Evolutionary conservation across 2,329 filamentous ascomycete genomes (phyloP), one percentile per base, ranked within the genome.

Genomic region (Colletotrichum destructivum): DNA sequence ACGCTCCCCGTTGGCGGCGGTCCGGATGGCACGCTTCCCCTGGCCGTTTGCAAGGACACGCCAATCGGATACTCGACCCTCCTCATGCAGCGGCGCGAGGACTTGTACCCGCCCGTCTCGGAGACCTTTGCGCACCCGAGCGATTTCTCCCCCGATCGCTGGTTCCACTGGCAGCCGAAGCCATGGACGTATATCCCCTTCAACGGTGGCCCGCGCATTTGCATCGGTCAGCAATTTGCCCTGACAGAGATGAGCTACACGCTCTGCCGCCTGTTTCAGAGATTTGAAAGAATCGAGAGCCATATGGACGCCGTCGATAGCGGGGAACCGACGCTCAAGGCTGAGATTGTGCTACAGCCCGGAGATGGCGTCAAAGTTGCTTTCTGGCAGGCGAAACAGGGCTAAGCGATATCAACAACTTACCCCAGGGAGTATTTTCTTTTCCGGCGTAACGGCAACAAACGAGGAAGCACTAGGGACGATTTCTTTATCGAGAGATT

Each of bases 141-240:
- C 8, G 77, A 84, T 44, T 94, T 90, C 81, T 85, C 84, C 71
- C 93, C 93, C 0, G 92, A 94, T 59, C 85, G 92, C 69, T 95
- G 92, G 92, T 82, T 81, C 61, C 73, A 81, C 75, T 89, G 89
- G 87, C 88, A 90, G 77, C 91, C 91, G 0, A 88, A 87, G 77
- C 88, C 89, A 0, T 93, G 92, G 89, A 88, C 91, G 73, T 94
- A 93, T 78, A 87, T 94, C 52, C 92, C 93, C 4, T 94, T 94
- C 81, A 94, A 94, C 78, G 91, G 91, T 13, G 92, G 92, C 1
- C 91, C 92, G 54, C 84, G 93, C 42, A 92, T 94, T 77, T 94
- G 93, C 81, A 89, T 95, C 71, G 92, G 93, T 2, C 92, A 96
- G 85, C 92, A 96, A 80, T 96, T 95, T 79, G 94, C 93, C 16